These are phyloP conservation scores for Cardamine chenopodiifolia DNA, from an alignment of 345 rosid species.

Conservation along the genomic window DNA sequence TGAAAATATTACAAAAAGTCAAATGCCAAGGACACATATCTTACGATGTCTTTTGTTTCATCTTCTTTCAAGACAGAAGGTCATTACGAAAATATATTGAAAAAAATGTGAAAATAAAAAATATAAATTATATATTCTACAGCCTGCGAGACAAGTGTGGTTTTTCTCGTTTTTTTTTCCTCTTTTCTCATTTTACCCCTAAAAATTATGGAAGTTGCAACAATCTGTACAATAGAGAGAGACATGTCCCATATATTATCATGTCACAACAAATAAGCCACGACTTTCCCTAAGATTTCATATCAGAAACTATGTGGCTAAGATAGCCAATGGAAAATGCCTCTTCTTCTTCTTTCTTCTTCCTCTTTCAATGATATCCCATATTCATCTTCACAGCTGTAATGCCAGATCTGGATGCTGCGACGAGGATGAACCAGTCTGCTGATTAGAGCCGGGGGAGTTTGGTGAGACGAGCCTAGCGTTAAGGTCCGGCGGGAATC, in stretches of 20 bases:
- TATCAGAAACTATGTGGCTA: constrained; percentile 34
- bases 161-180: background rate
- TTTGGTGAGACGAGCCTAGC: constrained; percentile 62
- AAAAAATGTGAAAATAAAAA: background rate
- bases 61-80: background rate
- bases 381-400: constrained; percentile 73
- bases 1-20: background rate
- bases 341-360: constrained; percentile 33
- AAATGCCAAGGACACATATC: constrained; percentile 1
- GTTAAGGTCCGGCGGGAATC: constrained; percentile 65
- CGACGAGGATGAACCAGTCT: constrained; percentile 68
- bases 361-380: constrained; percentile 1
- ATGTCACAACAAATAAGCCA: constrained; percentile 38
- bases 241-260: constrained; percentile 35
- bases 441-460: constrained; percentile 64
- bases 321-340: constrained; percentile 37
- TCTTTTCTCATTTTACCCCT: constrained; percentile 17
- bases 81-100: constrained; percentile 5
- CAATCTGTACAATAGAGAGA: constrained; percentile 45
- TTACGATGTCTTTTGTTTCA: background rate
- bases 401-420: constrained; percentile 87
- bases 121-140: constrained; percentile 35
- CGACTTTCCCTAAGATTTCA: constrained; percentile 35
- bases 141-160: constrained; percentile 31
- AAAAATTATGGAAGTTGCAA: constrained; percentile 40